Conservation (phyloP, 2,329 filamentous ascomycete genomes). For the Penicillium sclerotigenum region DNA sequence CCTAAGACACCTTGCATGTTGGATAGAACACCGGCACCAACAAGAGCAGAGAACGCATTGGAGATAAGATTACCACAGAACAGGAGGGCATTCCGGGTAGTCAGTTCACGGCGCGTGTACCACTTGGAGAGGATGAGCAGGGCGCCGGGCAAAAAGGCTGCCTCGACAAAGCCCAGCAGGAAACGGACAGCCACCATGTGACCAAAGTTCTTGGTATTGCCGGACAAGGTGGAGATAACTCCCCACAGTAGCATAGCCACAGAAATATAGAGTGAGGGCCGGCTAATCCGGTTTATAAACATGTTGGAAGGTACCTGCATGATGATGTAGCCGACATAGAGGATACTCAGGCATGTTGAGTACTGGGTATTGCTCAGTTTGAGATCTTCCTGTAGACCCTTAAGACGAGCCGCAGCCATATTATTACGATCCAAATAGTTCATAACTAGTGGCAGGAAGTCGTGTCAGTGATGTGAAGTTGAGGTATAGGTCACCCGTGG, state of each 20-base stretch:
- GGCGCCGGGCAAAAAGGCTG: constrained; percentile 40
- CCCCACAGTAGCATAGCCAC: constrained; percentile 57
- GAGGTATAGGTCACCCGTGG: neutral
- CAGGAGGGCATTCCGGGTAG: constrained; percentile 46
- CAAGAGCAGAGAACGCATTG: constrained; percentile 46
- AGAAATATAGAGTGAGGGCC: constrained; percentile 45
- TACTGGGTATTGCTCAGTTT: constrained; percentile 38
- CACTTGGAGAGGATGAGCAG: constrained; percentile 46
- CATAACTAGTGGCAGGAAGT: constrained; percentile 2
- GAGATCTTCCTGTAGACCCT: constrained; percentile 40
- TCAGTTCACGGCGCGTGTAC: constrained; percentile 48
- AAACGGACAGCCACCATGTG: constrained; percentile 40
- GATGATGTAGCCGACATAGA: constrained; percentile 48
- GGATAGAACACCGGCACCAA: constrained; percentile 46
- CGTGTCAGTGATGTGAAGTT: neutral
- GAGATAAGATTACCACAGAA: constrained; percentile 48
- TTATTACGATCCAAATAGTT: constrained; percentile 45
- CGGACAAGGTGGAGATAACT: constrained; percentile 57
- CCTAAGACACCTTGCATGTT: constrained; percentile 43
- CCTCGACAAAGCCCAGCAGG: constrained; percentile 40
- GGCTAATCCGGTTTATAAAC: constrained; percentile 46
- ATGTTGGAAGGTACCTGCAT: constrained; percentile 49
- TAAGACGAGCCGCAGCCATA: constrained; percentile 41
- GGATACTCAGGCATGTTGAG: constrained; percentile 43
- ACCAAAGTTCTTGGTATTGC: constrained; percentile 38